Conservation (phyloP, 345 rosid genomes). For the Camelina hispida region DNA sequence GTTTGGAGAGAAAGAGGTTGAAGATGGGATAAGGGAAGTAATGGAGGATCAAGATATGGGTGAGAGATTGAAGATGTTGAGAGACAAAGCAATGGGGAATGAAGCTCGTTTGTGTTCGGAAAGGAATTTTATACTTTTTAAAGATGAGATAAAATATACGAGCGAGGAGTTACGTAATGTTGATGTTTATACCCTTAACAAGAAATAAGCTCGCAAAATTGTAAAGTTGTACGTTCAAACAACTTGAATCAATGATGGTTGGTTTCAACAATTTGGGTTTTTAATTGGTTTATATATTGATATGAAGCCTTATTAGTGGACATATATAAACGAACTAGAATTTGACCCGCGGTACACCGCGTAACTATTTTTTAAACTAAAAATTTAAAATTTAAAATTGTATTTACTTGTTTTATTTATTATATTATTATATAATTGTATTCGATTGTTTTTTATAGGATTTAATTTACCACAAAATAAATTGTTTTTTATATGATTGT, state of each 20-base stretch:
- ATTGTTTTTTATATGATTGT: no score
- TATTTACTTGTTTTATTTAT: no score
- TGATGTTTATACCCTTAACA: neutral
- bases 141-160: neutral
- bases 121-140: slow-evolving; percentile 11
- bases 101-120: slow-evolving; percentile 22
- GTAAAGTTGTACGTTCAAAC: neutral
- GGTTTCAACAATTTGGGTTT: neutral
- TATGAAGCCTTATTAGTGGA: neutral
- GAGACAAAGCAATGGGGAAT: slow-evolving; percentile 48
- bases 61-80: slow-evolving; percentile 48
- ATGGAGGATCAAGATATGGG: slow-evolving; percentile 56
- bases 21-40: slow-evolving; percentile 53
- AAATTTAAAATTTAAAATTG: no score
- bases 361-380: no score
- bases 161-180: neutral
- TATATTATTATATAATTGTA: no score
- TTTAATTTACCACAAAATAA: no score
- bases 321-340: neutral
- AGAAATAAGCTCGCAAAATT: neutral
- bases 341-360: no score
- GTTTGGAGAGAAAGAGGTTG: slow-evolving; percentile 52
- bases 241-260: neutral
- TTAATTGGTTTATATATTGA: neutral
- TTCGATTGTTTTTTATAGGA: no score